Conservation (phyloP, 352 stramenopile genomes). For the Pythium inflatum region DNA sequence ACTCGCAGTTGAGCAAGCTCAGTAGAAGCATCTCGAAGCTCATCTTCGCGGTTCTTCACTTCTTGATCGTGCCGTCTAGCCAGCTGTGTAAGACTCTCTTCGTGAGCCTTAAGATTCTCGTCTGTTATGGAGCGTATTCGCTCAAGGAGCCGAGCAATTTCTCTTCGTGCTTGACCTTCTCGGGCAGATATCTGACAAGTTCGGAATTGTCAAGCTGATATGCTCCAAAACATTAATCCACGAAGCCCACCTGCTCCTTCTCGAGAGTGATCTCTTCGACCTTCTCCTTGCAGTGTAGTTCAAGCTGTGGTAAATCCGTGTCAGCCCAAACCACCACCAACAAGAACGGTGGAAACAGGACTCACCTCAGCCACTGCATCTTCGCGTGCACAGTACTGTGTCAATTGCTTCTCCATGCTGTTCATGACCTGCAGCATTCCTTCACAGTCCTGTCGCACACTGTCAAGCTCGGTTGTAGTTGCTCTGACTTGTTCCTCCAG, state of each 20-base stretch:
- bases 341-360: too few species aligned
- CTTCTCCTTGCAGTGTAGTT: conserved; percentile 69
- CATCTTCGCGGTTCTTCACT: conserved; percentile 51
- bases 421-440: conserved; percentile 84
- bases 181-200: conserved; percentile 51
- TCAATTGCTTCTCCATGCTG: conserved; percentile 84
- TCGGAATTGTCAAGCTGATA: too few species aligned
- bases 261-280: conserved; percentile 74
- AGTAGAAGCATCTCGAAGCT: conserved; percentile 50
- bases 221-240: too few species aligned
- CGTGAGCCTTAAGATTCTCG: conserved; percentile 52
- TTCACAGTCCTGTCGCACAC: conserved; percentile 77
- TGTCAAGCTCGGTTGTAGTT: conserved; percentile 60
- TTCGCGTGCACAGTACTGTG: conserved; percentile 73
- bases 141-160: conserved; percentile 74
- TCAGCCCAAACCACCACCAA: neutral
- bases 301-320: conserved; percentile 47
- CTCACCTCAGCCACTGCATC: conserved; percentile 72
- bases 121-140: conserved; percentile 50
- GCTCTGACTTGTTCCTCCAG: conserved; percentile 47
- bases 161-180: conserved; percentile 67
- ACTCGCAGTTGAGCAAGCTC: conserved; percentile 56
- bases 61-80: conserved; percentile 47
- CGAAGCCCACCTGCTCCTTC: conserved; percentile 68
- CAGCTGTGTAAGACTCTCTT: conserved; percentile 42